Percentiles rank a stretch among this genome's conserved stretches.
phyloP scores from a whole-genome alignment of 805 yeast species.

The Pichia gijzeniarum region DNA sequence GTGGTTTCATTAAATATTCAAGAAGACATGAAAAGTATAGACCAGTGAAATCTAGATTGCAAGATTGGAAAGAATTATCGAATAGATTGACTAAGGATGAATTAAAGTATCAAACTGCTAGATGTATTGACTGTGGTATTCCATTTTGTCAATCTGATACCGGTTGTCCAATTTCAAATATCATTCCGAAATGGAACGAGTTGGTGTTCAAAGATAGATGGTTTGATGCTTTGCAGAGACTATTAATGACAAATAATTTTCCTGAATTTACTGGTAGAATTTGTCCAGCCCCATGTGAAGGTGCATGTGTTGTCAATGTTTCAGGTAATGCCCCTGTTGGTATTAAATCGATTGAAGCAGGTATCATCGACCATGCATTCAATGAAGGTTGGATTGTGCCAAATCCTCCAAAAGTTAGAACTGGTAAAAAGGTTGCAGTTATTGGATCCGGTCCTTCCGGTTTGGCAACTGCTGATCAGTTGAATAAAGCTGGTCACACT shows the following conservation, averaged over 20 bases:
- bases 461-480: conserved; percentile 92
- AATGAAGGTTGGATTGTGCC: conserved; percentile 96
- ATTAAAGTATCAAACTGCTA: conserved; percentile 84
- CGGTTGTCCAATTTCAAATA: conserved; percentile 95
- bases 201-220: conserved; percentile 91
- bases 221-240: conserved; percentile 86
- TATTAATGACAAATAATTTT: conserved; percentile 95
- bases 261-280: conserved; percentile 98
- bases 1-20: conserved; percentile 92
- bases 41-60: conserved; percentile 63
- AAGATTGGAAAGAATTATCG: conserved; percentile 91
- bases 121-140: conserved; percentile 99
- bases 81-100: conserved; percentile 78
- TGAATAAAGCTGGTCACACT: conserved; percentile 89
- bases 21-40: conserved; percentile 86
- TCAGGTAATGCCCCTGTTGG: conserved; percentile 96
- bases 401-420: conserved; percentile 66
- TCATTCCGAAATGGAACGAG: conserved; percentile 98
- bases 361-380: conserved; percentile 93
- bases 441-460: conserved; percentile 98
- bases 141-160: conserved; percentile 98
- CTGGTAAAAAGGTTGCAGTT: conserved; percentile 79
- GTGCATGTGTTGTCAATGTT: conserved; percentile 78
- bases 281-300: conserved; percentile 99
- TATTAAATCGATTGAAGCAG: conserved; percentile 91